Evolutionary conservation across 768 basidiomycete species (phyloP).

Genomic region (Phlebiopsis gigantea): DNA sequence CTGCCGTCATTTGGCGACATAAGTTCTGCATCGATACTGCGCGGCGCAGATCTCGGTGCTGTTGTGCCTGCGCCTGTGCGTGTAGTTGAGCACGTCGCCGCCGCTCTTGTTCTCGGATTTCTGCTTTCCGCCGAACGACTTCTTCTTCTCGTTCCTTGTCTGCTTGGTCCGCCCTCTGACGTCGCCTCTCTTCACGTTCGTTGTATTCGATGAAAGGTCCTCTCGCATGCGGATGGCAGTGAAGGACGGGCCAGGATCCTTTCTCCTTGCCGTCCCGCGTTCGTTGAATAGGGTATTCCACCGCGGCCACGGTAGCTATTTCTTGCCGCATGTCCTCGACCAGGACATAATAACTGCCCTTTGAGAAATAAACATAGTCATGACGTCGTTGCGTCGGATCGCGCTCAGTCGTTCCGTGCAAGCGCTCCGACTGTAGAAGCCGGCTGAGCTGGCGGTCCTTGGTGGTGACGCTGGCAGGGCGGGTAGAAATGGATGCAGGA

Average conservation of each 20-base stretch:
- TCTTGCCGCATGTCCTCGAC: constrained; percentile 88
- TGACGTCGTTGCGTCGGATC: constrained; percentile 85
- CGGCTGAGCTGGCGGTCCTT: constrained; percentile 47
- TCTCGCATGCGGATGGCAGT: constrained; percentile 69
- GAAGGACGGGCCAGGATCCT: constrained; percentile 77
- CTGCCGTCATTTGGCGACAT: constrained; percentile 41
- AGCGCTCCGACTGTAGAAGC: constrained; percentile 73
- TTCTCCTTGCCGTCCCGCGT: constrained; percentile 46
- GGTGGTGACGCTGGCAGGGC: constrained; percentile 24
- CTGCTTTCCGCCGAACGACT: constrained; percentile 35
- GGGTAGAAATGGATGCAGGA: constrained; percentile 22
- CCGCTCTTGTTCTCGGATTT: constrained; percentile 30
- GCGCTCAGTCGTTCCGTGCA: constrained; percentile 83
- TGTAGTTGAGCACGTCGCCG: constrained; percentile 28
- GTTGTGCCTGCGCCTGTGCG: constrained; percentile 31
- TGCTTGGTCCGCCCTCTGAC: constrained; percentile 43
- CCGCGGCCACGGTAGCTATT: constrained; percentile 76
- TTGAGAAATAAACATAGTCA: constrained; percentile 83
- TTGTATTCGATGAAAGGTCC: constrained; percentile 76
- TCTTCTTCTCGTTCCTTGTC: constrained; percentile 35
- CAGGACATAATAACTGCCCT: constrained; percentile 72
- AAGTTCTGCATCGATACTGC: constrained; percentile 74
- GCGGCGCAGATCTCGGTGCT: constrained; percentile 59
- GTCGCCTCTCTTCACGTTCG: constrained; percentile 63
- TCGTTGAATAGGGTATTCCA: constrained; percentile 67